Percentiles rank a stretch among this genome's conserved stretches.
Conservation (phyloP, 208 protist genomes). For the Borovskyia barvae region DNA sequence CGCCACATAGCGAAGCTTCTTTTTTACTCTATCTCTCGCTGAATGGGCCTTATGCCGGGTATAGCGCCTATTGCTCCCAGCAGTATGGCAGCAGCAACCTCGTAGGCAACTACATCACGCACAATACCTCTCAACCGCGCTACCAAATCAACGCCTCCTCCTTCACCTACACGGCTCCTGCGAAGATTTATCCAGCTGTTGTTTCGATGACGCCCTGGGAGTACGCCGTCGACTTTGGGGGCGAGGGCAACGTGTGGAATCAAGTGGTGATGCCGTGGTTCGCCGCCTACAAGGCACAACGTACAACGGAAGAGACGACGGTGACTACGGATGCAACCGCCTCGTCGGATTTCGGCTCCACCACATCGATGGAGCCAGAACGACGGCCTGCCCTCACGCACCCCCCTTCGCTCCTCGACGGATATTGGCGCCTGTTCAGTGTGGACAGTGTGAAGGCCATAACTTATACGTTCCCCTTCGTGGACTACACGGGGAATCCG, state of each 20-base stretch:
- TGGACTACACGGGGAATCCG: constrained; percentile 42
- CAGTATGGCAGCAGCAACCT: constrained; percentile 34
- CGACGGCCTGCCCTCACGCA: too few relatives aligned
- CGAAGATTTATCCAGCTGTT: constrained; percentile 18
- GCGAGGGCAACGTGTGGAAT: constrained; percentile 32
- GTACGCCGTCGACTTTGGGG: constrained; percentile 41
- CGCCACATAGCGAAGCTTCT: neutral
- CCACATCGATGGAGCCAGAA: too few relatives aligned
- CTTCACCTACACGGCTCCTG: constrained; percentile 28
- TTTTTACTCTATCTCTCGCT: constrained; percentile 48
- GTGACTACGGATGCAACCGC: neutral
- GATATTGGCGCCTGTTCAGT: constrained; percentile 22
- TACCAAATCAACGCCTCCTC: constrained; percentile 32
- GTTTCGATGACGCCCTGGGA: constrained; percentile 36
- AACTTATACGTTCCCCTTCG: constrained; percentile 60
- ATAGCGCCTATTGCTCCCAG: constrained; percentile 56
- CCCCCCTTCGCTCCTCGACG: neutral
- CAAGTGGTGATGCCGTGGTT: constrained; percentile 44
- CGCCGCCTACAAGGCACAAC: neutral
- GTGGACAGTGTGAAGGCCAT: constrained; percentile 29
- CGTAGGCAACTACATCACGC: constrained; percentile 34
- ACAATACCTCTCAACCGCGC: constrained; percentile 29
- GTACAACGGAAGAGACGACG: neutral
- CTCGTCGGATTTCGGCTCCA: neutral
- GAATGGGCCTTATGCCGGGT: constrained; percentile 51